Conservation (phyloP, 2,329 filamentous ascomycete genomes). For the Curvularia spicifera region DNA sequence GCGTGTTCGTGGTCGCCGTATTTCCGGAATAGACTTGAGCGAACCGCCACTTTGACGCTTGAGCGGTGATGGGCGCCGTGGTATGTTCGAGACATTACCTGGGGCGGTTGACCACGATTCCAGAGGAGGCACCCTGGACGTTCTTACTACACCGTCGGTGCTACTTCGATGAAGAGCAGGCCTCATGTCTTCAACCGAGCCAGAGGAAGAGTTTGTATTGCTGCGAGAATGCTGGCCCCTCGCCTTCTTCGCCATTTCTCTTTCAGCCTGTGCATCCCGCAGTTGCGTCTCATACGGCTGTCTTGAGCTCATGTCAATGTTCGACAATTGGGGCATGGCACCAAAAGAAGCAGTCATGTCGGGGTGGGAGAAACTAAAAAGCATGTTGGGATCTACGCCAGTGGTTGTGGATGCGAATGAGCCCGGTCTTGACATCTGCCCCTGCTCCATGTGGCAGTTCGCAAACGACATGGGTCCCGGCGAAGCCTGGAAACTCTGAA, state of each 20-base stretch:
- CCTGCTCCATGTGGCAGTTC: constrained; percentile 28
- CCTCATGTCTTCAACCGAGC: constrained; percentile 40
- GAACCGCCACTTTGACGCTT: constrained; percentile 53
- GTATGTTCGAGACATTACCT: constrained; percentile 40
- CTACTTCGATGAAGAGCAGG: constrained; percentile 55
- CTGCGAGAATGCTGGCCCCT: constrained; percentile 49
- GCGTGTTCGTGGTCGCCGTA: constrained; percentile 51
- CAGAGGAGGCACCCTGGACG: constrained; percentile 34
- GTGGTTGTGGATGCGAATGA: constrained; percentile 48
- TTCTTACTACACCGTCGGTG: constrained; percentile 52
- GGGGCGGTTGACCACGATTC: constrained; percentile 39
- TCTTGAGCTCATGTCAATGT: constrained; percentile 25
- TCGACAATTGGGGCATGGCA: constrained; percentile 31
- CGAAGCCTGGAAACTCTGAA: constrained; percentile 42
- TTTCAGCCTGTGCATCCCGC: constrained; percentile 45
- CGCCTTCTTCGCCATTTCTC: constrained; percentile 39
- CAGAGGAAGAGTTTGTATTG: constrained; percentile 49
- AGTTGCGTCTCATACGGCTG: constrained; percentile 51
- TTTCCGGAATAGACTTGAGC: constrained; percentile 56
- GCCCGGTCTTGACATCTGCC: constrained; percentile 30
- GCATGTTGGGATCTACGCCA: constrained; percentile 57
- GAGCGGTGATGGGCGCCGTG: constrained; percentile 55
- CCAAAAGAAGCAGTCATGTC: constrained; percentile 39
- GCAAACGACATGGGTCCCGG: constrained; percentile 35
- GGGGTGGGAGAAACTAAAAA: constrained; percentile 51